phyloP scores from a whole-genome alignment of 192 early-diverging fungal species.

The Borealophlyctis nickersoniae region DNA sequence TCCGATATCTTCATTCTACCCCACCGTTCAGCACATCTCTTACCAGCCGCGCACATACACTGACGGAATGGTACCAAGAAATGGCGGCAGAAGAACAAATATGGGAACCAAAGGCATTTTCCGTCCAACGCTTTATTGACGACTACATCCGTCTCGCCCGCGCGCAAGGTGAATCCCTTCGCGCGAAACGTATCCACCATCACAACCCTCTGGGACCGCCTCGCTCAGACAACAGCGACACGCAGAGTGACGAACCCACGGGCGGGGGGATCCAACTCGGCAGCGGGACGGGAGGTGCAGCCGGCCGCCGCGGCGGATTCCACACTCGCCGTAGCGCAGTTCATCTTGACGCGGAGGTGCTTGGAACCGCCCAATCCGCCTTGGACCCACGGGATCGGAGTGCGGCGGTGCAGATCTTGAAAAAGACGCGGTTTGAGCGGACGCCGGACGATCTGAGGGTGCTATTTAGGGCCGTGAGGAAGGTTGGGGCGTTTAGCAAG shows the following conservation, averaged over 20 bases:
- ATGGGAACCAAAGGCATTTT: constrained; percentile 14
- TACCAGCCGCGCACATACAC: not conserved
- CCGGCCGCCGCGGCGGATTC: not conserved
- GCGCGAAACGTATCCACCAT: not conserved
- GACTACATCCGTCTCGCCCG: constrained; percentile 5
- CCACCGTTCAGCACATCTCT: not conserved
- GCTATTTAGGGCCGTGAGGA: constrained; percentile 19
- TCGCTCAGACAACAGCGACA: too few relatives aligned
- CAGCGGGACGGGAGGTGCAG: not conserved
- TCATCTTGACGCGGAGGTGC: too few relatives aligned
- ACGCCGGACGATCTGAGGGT: constrained; percentile 22
- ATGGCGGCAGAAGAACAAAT: not conserved
- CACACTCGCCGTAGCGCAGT: not conserved
- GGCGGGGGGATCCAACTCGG: not conserved
- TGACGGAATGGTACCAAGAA: not conserved
- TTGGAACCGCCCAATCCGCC: not conserved
- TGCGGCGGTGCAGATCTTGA: constrained; percentile 1
- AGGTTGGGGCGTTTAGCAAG: constrained; percentile 27
- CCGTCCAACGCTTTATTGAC: constrained; percentile 12
- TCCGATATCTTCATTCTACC: not conserved
- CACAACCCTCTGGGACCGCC: not conserved
- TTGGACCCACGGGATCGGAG: not conserved
- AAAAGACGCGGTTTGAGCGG: constrained; percentile 28
- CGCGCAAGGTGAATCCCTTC: constrained; percentile 19
- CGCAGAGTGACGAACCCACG: not conserved